Conservation (phyloP, 2,329 filamentous ascomycete genomes). For the Clonostachys solani region DNA sequence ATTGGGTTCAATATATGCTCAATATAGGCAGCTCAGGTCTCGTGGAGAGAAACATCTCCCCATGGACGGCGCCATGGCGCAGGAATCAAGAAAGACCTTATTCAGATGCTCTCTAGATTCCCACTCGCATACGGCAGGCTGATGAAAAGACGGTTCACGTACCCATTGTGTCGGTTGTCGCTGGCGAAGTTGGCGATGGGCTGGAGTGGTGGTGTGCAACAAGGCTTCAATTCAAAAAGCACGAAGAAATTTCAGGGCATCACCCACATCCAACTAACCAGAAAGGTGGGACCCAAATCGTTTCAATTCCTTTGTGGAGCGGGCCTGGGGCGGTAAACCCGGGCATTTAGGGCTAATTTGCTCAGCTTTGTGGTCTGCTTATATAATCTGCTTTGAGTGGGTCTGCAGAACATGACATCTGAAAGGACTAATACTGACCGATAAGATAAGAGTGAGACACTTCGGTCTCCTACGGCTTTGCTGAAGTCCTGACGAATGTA, state of each 20-base stretch:
- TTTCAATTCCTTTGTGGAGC: too few species aligned
- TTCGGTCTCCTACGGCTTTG: too few species aligned
- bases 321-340: constrained; percentile 25
- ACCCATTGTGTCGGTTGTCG: constrained; percentile 53
- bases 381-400: background rate
- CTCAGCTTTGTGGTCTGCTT: background rate
- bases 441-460: too few species aligned
- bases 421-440: too few species aligned
- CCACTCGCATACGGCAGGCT: constrained; percentile 49
- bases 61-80: constrained; percentile 11
- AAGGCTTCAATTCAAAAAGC: background rate
- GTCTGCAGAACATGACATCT: too few species aligned
- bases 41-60: background rate
- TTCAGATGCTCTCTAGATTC: constrained; percentile 9
- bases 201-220: constrained; percentile 12
- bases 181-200: constrained; percentile 30
- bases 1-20: constrained; percentile 61
- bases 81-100: constrained; percentile 2
- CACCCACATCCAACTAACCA: background rate
- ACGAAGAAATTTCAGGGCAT: constrained; percentile 18
- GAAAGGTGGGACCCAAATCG: too few species aligned
- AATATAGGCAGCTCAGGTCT: constrained; percentile 24
- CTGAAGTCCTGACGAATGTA: too few species aligned
- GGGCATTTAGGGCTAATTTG: constrained; percentile 1
- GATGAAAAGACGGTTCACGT: constrained; percentile 38